Base-by-base conservation (phyloP, 805 yeast species). In the Spencermartinsiella europaea region DNA sequence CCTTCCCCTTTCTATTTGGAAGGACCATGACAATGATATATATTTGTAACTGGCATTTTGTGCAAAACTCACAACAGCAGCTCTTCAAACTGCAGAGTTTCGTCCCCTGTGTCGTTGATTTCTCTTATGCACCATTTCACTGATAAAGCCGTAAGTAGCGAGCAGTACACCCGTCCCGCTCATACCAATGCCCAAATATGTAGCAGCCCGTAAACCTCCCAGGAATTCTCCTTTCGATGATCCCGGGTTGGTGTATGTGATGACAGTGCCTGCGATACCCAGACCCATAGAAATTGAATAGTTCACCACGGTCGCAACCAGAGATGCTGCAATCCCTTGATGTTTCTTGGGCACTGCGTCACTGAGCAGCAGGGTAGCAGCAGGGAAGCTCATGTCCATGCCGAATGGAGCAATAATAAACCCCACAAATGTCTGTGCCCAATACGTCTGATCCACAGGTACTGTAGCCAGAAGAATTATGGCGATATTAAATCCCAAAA, bases 291-390 rank as follows among this genome's bases (percentile, higher is more conserved):
- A 79, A 59, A 77, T 81, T 0, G 89, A 79, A 60, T 85, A 85
- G 61, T 81, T 85, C 10, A 81, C 78, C 54, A 81, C 78, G 0
- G 93, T 83, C 17, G 81, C 73, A 3, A 83, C 81, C 42, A 85
- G 66, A 0, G 88, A 81, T 0, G 88, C 89, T 0, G 89, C 90
- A 74, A 82, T 77, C 5, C 91, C 93, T 64, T 85, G 93, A 54
- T 80, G 78, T 48, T 74, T 69, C 40, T 69, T 62, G 0, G 90
- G 89, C 33, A 84, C 66, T 40, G 67, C 67, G 49, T 79, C 80
- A 5, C 83, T 75, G 36, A 84, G 61, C 12, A 81, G 72, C 41
- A 84, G 70, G 0, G 88, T 77, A 0, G 85, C 80, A 0, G 90
- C 81, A 0, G 93, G 91, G 62, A 83, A 85, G 21, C 85, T 79